Evolutionary conservation across 2,329 filamentous ascomycete genomes (phyloP).

Genomic region (Claviceps quebecensis): DNA sequence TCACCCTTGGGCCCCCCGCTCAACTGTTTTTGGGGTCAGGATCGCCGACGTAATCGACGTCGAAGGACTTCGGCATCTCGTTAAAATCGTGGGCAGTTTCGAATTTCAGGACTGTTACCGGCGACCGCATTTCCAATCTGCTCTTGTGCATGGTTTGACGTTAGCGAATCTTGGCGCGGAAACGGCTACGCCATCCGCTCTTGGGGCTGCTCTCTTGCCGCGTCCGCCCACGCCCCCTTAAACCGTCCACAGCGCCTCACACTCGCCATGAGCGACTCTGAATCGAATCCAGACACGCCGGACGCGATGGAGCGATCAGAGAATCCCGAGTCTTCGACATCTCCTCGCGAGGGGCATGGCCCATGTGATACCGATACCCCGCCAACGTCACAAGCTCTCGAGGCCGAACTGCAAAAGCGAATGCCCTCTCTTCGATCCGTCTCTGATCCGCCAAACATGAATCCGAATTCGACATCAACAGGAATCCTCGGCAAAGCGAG

Average conservation of each 20-base stretch:
- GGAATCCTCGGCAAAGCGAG: constrained; percentile 58
- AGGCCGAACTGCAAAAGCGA: constrained; percentile 28
- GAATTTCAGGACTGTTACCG: neutral
- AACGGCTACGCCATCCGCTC: constrained; percentile 5
- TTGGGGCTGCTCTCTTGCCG: constrained; percentile 1
- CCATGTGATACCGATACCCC: constrained; percentile 8
- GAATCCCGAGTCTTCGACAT: constrained; percentile 23
- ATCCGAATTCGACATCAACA: constrained; percentile 68
- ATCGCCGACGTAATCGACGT: neutral
- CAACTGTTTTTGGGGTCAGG: neutral
- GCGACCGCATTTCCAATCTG: neutral
- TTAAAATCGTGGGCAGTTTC: neutral
- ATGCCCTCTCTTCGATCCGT: constrained; percentile 45
- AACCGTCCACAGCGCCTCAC: too few relatives aligned
- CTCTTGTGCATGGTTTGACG: constrained; percentile 5
- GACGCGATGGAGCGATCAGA: constrained; percentile 27
- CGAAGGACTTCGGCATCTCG: neutral
- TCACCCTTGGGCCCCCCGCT: neutral
- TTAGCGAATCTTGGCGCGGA: constrained; percentile 1
- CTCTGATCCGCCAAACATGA: constrained; percentile 53
- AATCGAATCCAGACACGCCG: constrained; percentile 30
- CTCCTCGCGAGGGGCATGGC: constrained; percentile 27
- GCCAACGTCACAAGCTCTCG: constrained; percentile 27
- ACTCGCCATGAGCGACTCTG: constrained; percentile 15
- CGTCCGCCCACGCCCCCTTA: neutral